phyloP scores from a whole-genome alignment of 2,329 filamentous ascomycete genomes.

The Aureobasidium sp. region DNA sequence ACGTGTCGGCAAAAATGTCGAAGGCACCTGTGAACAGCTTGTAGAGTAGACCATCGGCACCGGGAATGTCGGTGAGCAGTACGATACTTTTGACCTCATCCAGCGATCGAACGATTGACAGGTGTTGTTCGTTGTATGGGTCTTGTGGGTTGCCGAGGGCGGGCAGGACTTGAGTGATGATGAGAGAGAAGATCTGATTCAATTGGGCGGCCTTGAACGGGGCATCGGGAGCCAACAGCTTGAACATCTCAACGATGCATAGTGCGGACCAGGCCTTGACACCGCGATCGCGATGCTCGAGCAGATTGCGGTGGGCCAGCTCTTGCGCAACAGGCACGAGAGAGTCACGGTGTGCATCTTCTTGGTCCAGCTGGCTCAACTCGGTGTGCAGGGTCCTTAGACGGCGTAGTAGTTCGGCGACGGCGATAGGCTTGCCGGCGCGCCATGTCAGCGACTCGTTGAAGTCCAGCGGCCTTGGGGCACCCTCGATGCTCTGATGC shows the following conservation, averaged over 20 bases:
- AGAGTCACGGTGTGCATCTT: conserved; percentile 76
- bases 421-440: conserved; percentile 80
- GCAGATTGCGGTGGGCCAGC: conserved; percentile 70
- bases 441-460: conserved; percentile 84
- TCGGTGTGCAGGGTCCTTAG: conserved; percentile 77
- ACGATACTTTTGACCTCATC: conserved; percentile 93
- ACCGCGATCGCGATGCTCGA: conserved; percentile 88
- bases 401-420: conserved; percentile 72
- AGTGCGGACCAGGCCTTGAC: conserved; percentile 83
- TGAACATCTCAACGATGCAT: conserved; percentile 88
- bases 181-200: conserved; percentile 91
- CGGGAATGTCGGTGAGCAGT: conserved; percentile 79
- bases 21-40: conserved; percentile 84
- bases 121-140: conserved; percentile 87
- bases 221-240: conserved; percentile 87
- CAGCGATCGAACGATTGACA: conserved; percentile 82
- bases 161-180: conserved; percentile 76
- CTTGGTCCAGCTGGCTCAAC: conserved; percentile 78
- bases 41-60: conserved; percentile 69
- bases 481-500: conserved; percentile 19
- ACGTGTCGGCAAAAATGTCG: conserved; percentile 76
- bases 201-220: conserved; percentile 86
- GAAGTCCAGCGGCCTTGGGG: conserved; percentile 55
- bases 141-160: conserved; percentile 79
- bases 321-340: conserved; percentile 77